Base-by-base conservation (phyloP, 2,329 filamentous ascomycete genomes). In the Seiridium unicorne region DNA sequence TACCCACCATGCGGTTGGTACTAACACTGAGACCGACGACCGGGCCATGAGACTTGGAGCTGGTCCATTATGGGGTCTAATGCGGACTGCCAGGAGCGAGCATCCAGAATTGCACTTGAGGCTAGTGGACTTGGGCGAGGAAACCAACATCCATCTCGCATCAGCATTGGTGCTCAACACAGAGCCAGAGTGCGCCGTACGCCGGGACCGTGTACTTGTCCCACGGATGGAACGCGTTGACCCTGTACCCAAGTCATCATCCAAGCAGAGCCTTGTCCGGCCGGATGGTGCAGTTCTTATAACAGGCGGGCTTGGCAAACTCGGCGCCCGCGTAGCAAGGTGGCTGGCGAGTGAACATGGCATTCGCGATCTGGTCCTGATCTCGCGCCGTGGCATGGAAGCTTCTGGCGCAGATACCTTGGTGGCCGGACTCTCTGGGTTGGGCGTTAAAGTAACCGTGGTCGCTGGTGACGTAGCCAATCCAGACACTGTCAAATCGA, bases 91-190 rank as follows among this genome's bases (percentile, higher is more conserved):
- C 34, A 61, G 69, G 40, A 70, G 49, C 46, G 70, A 72, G 58
- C 67, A 71, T 61, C 68, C 70, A 44, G 70, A 71, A 56, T 55
- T 72, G 58, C 55, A 58, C 40, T 60, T 71, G 36, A 68, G 69
- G 10, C 44, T 69, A 49, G 57, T 70, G 35, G 69, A 71, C 57
- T 36, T 69, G 31, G 66, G 36, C 31, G 60, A 63, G 11, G 64
- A 65, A 8, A 57, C 40, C 3, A 57, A 32, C 11, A 31, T 10
- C 40, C 46, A 34, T 38, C 32, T 64, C 31, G 53, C 35, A 38
- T 60, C 60, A 26, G 67, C 61, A 9, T 32, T 66, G 42, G 58
- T 63, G 57, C 61, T 66, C 3, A 58, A 44, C 31, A 53, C 47
- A 10, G 63, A 68, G 36, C 62, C 66, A 7, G 68, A 70, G 60